These are phyloP conservation scores for Fusarium palustre DNA, from an alignment of 2,329 filamentous ascomycete species.

Conservation along the genomic window DNA sequence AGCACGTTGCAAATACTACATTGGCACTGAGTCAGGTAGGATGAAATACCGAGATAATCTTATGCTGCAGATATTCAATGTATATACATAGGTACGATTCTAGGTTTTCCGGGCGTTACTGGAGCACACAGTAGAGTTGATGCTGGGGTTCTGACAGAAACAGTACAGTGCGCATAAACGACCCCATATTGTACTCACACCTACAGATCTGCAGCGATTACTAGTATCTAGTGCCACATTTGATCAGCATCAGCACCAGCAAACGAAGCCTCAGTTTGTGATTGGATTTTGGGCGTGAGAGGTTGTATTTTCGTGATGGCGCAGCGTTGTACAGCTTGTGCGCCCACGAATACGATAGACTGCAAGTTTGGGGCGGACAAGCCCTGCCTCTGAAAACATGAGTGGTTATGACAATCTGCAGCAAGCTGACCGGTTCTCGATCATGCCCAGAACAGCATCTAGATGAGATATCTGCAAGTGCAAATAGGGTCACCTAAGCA, in stretches of 20 bases:
- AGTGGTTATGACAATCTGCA: slow-evolving; percentile 19
- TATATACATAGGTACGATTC: neutral
- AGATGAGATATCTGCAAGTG: neutral
- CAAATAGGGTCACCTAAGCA: neutral
- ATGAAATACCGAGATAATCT: slow-evolving; percentile 4
- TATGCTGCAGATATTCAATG: neutral
- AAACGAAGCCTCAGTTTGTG: slow-evolving; percentile 25
- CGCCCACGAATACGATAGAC: slow-evolving; percentile 40
- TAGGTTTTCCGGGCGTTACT: slow-evolving; percentile 25
- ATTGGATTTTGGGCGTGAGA: slow-evolving; percentile 9
- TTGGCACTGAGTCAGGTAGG: neutral
- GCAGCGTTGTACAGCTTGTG: slow-evolving; percentile 28
- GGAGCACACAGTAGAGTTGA: slow-evolving; percentile 18
- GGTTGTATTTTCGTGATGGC: slow-evolving; percentile 24
- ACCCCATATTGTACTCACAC: neutral
- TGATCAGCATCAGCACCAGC: slow-evolving; percentile 4
- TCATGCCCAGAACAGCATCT: neutral
- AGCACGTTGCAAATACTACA: neutral
- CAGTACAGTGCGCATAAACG: slow-evolving; percentile 25
- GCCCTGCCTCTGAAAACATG: slow-evolving; percentile 9
- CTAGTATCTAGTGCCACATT: neutral
- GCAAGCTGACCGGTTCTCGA: slow-evolving; percentile 21
- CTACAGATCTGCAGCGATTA: slow-evolving; percentile 6
- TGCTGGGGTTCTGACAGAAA: slow-evolving; percentile 3
- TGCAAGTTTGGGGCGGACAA: slow-evolving; percentile 28